Percentiles rank a stretch among this genome's conserved stretches.
Conservation (phyloP, 2,329 filamentous ascomycete species). For the Trematosphaeria pertusa region DNA sequence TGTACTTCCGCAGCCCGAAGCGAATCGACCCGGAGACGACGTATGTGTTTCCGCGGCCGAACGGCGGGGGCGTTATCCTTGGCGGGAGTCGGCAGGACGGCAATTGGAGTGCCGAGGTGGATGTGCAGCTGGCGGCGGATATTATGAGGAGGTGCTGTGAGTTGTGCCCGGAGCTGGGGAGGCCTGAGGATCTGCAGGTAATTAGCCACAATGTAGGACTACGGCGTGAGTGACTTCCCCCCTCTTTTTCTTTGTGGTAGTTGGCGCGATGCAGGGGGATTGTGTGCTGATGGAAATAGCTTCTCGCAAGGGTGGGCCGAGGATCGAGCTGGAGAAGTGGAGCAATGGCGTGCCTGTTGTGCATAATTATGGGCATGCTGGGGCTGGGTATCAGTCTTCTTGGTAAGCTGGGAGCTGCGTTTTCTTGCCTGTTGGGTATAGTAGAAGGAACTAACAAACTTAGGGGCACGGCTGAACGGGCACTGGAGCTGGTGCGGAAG, state of each 20-base stretch:
- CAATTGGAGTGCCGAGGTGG: constrained; percentile 80
- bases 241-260: neutral
- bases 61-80: constrained; percentile 80
- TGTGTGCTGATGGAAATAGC: no score
- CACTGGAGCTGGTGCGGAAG: constrained; percentile 49
- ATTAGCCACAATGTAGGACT: constrained; percentile 83
- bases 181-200: constrained; percentile 74
- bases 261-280: no score
- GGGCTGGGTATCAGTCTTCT: constrained; percentile 72
- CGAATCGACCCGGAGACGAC: constrained; percentile 52
- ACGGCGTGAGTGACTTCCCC: constrained; percentile 57
- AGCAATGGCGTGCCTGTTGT: constrained; percentile 64
- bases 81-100: constrained; percentile 83
- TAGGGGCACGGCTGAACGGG: constrained; percentile 52
- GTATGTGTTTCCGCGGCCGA: constrained; percentile 54
- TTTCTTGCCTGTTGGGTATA: neutral
- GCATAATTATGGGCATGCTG: constrained; percentile 81
- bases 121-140: constrained; percentile 77
- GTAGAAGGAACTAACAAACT: constrained; percentile 2
- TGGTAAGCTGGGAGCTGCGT: constrained; percentile 33
- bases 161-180: constrained; percentile 70
- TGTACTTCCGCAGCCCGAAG: constrained; percentile 52
- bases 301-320: constrained; percentile 72
- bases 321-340: constrained; percentile 72
- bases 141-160: constrained; percentile 82